Base-by-base conservation (phyloP, 1,284 basidiomycete species). In the Tremellales sp. region DNA sequence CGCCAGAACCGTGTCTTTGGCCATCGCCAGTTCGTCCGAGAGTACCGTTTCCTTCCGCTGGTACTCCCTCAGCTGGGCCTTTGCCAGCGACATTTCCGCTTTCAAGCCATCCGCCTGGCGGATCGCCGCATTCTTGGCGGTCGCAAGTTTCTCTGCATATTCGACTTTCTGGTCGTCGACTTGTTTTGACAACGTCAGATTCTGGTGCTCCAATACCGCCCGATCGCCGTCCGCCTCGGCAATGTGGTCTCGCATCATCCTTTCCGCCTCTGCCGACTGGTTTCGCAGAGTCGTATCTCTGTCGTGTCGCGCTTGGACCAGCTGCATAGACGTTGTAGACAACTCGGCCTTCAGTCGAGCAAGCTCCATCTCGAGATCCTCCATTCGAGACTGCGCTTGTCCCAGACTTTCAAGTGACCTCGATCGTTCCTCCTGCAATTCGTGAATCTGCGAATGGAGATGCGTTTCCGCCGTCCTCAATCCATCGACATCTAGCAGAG, bases 181-280 rank as follows among this genome's bases (percentile, higher is more conserved):
- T 43, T 71, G 60, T 39, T 70, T 83, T 47, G 81, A 81, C 24
- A 88, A 74, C 52, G 88, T 86, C 33, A 82, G 81, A 66, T 89
- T 86, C 66, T 90, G 85, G 48, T 89, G 83, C 65, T 92, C 88
- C 41, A 93, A 75, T 4, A 93, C 86, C 0, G 88, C 88, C 14
- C 89, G 80, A 70, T 93, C 89, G 0, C 88, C 89, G 61, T 93
- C 87, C 6, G 90, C 87, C 66, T 94, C 90, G 2, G 87, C 87
- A 37, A 87, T 84, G 61, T 89, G 86, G 68, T 93, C 89, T 1
- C 88, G 79, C 65, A 95, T 81, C 41, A 84, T 78, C 14, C 85
- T 79, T 52, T 93, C 89, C 57, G 90, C 86, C 65, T 91, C 87
- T 5, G 78, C 81, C 4, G 85, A 82, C 63, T 90, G 86, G 5